phyloP scores from a whole-genome alignment of 1,284 basidiomycete species.

The Naganishia albida region DNA sequence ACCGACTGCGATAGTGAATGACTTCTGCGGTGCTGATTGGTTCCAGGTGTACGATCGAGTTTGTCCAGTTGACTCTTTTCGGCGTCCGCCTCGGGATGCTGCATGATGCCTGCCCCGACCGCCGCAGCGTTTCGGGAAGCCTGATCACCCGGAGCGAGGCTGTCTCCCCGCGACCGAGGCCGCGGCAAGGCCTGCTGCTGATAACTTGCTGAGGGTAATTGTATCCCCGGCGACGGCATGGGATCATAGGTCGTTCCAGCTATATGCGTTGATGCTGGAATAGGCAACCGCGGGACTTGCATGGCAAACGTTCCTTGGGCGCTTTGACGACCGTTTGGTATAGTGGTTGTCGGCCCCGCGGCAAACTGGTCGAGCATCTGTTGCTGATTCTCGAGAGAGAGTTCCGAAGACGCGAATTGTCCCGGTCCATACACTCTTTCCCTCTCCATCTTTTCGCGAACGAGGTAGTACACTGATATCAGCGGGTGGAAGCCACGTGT shows the following conservation, averaged over 20 bases:
- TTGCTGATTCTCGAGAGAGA: slow-evolving; percentile 54
- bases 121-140: slow-evolving; percentile 18
- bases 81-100: slow-evolving; percentile 49
- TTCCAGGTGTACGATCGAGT: slow-evolving; percentile 50
- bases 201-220: slow-evolving; percentile 8
- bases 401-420: slow-evolving; percentile 88
- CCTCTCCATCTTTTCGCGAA: slow-evolving; percentile 90
- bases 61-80: slow-evolving; percentile 41
- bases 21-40: slow-evolving; percentile 56
- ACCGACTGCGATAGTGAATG: slow-evolving; percentile 69
- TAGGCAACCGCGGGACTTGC: slow-evolving; percentile 74
- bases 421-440: slow-evolving; percentile 90
- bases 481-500: slow-evolving; percentile 92
- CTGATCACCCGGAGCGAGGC: slow-evolving; percentile 30
- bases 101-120: slow-evolving; percentile 42
- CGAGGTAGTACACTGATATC: slow-evolving; percentile 93
- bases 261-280: slow-evolving; percentile 63
- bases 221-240: slow-evolving; percentile 24
- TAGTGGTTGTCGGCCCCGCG: slow-evolving; percentile 57
- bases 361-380: slow-evolving; percentile 57
- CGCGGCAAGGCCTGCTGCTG: slow-evolving; percentile 12
- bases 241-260: slow-evolving; percentile 26
- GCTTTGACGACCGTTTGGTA: slow-evolving; percentile 36
- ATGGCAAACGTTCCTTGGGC: slow-evolving; percentile 65
- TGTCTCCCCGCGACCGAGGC: slow-evolving; percentile 36